Evolutionary conservation across 805 yeast genomes (phyloP), one percentile per base, ranked within the genome.

Genomic region (Kregervanrija fluxuum): DNA sequence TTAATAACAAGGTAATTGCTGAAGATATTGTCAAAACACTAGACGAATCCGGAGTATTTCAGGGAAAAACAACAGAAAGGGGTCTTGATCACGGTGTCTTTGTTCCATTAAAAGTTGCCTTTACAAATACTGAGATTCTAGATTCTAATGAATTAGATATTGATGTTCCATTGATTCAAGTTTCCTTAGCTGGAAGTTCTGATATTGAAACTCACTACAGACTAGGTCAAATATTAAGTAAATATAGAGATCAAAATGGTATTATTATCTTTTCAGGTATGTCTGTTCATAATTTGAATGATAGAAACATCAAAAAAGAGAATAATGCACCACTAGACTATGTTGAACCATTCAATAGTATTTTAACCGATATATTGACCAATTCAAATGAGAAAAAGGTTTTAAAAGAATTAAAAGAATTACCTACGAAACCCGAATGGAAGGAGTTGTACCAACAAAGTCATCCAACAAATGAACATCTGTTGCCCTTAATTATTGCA

Each of bases 41-140:
- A 16, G 48, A 50, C 8, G 49, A 55, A 10, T 46, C 57, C 32
- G 82, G 80, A 0, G 64, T 80, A 33, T 42, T 42, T 15, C 48
- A 62, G 2, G 59, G 78, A 0, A 59, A 61, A 16, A 44, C 75
- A 9, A 66, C 73, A 0, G 54, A 62, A 9, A 66, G 91, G 42
- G 91, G 90, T 6, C 60, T 85, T 16, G 95, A 85, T 56, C 93
- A 85, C 62, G 95, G 95, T 3, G 80, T 73, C 8, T 85, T 90
- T 90, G 87, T 82, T 4, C 90, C 90, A 1, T 71, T 80, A 46
- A 77, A 82, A 55, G 83, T 81, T 16, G 85, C 85, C 10, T 82
- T 83, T 49, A 68, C 76, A 33, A 57, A 66, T 16, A 47, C 66
- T 3, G 55, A 60, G 9, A 56, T 59, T 17, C 51, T 54, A 12